These are phyloP conservation scores for Asterochloris sp. DNA, from an alignment of 139 green algal species.

Conservation along the genomic window DNA sequence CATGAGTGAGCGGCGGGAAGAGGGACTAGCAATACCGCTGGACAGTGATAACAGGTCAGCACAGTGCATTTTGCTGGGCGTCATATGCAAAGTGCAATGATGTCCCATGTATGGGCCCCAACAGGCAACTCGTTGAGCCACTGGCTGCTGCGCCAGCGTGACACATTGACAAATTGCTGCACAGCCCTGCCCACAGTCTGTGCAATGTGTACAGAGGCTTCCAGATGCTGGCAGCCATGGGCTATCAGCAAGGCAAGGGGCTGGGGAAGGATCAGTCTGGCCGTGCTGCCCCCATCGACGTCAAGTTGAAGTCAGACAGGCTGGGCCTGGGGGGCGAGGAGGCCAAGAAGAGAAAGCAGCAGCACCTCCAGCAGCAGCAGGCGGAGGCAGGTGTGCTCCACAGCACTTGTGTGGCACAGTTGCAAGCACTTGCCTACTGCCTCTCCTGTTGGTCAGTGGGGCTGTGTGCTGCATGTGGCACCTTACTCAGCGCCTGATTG, in stretches of 20 bases:
- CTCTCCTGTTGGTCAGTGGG: neutral
- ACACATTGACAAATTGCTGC: neutral
- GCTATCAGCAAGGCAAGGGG: constrained; percentile 29
- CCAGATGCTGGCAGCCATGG: constrained; percentile 36
- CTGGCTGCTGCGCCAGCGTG: neutral
- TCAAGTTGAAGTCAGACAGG: constrained; percentile 32
- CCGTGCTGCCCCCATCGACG: constrained; percentile 20
- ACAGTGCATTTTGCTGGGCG: neutral
- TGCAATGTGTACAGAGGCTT: constrained; percentile 27
- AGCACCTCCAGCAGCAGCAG: constrained; percentile 6
- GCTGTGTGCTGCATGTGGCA: neutral
- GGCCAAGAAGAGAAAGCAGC: constrained; percentile 10
- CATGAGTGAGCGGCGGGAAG: constrained; percentile 25
- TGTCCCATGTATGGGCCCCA: neutral
- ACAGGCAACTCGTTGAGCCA: neutral
- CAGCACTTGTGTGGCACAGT: neutral
- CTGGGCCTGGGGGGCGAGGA: constrained; percentile 31
- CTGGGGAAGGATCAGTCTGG: constrained; percentile 23
- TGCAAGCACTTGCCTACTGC: neutral
- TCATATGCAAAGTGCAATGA: neutral
- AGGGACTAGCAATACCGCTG: constrained; percentile 25
- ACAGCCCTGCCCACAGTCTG: neutral
- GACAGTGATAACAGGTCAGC: constrained; percentile 34
- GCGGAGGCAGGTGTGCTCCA: neutral
- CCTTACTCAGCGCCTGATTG: neutral